phyloP scores from a whole-genome alignment of 1,284 basidiomycete species.

The Cystobasidium sp. region DNA sequence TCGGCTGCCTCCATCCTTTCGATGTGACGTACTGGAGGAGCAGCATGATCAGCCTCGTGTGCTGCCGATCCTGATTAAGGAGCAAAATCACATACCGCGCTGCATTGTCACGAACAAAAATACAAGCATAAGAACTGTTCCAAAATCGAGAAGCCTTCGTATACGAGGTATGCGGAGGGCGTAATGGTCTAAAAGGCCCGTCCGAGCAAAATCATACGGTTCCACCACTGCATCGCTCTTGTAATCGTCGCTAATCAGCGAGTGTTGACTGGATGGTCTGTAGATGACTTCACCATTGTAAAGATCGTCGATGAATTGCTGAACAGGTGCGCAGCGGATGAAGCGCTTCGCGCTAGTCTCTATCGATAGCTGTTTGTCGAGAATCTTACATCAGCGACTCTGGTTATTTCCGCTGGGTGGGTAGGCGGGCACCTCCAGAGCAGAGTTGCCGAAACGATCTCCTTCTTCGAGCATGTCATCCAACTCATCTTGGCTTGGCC shows the following conservation, averaged over 20 bases:
- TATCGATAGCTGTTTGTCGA: slow-evolving; percentile 23
- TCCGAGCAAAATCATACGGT: slow-evolving; percentile 47
- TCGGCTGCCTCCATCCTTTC: slow-evolving; percentile 44
- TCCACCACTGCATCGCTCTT: slow-evolving; percentile 48
- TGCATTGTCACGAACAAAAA: slow-evolving; percentile 48
- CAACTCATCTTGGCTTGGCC: slow-evolving; percentile 42
- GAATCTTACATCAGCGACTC: not conserved
- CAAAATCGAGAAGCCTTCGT: slow-evolving; percentile 44
- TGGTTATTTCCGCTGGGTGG: not conserved
- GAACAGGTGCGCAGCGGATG: slow-evolving; percentile 48
- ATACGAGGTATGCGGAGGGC: slow-evolving; percentile 50
- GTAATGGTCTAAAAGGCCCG: slow-evolving; percentile 51
- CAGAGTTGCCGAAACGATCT: slow-evolving; percentile 44
- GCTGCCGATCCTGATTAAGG: no score
- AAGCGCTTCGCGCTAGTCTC: slow-evolving; percentile 49
- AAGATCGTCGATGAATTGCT: slow-evolving; percentile 49
- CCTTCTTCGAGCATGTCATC: slow-evolving; percentile 43
- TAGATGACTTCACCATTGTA: slow-evolving; percentile 50
- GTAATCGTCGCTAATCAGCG: slow-evolving; percentile 51
- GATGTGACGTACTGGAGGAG: slow-evolving; percentile 33
- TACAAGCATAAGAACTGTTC: slow-evolving; percentile 46
- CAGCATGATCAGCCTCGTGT: not conserved
- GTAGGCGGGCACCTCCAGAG: slow-evolving; percentile 48
- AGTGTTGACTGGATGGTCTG: slow-evolving; percentile 44
- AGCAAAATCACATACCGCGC: slow-evolving; percentile 18